These are phyloP conservation scores for Talaromyces verruculosus DNA, from an alignment of 2,329 filamentous ascomycete genomes.

Conservation along the genomic window DNA sequence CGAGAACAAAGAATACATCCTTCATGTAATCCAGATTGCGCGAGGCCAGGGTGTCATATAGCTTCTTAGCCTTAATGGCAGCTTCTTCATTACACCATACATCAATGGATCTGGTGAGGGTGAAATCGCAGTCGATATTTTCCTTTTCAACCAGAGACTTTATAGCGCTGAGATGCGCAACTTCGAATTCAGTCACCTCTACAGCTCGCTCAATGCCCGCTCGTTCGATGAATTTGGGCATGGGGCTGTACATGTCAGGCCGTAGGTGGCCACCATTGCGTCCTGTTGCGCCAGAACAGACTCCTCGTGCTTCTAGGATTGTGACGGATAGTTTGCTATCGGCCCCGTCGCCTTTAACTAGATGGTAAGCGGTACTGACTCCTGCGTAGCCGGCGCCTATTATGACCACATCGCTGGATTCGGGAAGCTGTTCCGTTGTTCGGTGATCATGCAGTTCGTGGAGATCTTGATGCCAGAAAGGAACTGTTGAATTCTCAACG, in stretches of 20 bases:
- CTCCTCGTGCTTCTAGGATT: conserved; percentile 3
- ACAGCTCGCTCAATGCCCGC: conserved; percentile 39
- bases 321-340: not conserved
- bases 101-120: conserved; percentile 41
- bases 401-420: conserved; percentile 4
- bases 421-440: conserved; percentile 4
- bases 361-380: conserved; percentile 6
- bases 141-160: conserved; percentile 43
- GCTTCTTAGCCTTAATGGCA: conserved; percentile 32
- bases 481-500: not conserved
- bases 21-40: conserved; percentile 30
- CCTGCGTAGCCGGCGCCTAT: conserved; percentile 13
- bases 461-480: conserved; percentile 9
- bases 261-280: conserved; percentile 38
- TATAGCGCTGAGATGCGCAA: conserved; percentile 41
- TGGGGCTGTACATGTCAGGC: conserved; percentile 44
- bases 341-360: not conserved
- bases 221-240: conserved; percentile 33
- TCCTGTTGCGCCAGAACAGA: conserved; percentile 7
- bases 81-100: conserved; percentile 37
- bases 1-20: conserved; percentile 29
- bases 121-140: conserved; percentile 46
- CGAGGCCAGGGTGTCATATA: conserved; percentile 31
- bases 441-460: not conserved
- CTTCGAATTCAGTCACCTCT: conserved; percentile 44